phyloP scores from a whole-genome alignment of 2,329 filamentous ascomycete genomes.

The Monosporascus sp. region DNA sequence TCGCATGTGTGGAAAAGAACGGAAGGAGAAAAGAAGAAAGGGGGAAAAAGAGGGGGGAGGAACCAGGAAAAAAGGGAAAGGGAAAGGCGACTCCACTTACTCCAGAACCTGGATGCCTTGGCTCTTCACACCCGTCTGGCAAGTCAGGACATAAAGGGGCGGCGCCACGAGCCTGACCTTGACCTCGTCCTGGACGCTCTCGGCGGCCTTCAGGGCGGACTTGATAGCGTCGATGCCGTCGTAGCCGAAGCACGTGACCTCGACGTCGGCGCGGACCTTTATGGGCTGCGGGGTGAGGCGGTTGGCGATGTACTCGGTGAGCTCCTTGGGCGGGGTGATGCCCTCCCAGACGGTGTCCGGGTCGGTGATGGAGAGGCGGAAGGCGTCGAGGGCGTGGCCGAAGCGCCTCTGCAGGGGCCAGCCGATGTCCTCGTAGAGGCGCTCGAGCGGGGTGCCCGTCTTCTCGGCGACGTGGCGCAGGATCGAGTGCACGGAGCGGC shows the following conservation, averaged over 20 bases:
- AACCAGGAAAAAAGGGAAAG: not conserved
- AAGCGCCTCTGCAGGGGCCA: conserved; percentile 99
- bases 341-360: conserved; percentile 82
- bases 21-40: not conserved
- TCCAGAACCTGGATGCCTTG: conserved; percentile 79
- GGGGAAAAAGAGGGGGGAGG: too few relatives aligned
- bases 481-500: conserved; percentile 98
- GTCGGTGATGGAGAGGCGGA: conserved; percentile 97
- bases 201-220: conserved; percentile 81
- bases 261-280: conserved; percentile 95
- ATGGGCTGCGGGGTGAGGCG: conserved; percentile 96
- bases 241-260: conserved; percentile 92
- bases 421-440: conserved; percentile 86
- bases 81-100: conserved; percentile 4
- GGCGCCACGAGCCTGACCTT: conserved; percentile 98
- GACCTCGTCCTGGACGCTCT: conserved; percentile 93
- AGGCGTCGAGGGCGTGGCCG: conserved; percentile 93
- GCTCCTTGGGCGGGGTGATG: conserved; percentile 78
- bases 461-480: conserved; percentile 99
- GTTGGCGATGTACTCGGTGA: conserved; percentile 95
- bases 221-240: conserved; percentile 99
- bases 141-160: conserved; percentile 92
- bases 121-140: conserved; percentile 89
- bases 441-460: conserved; percentile 88
- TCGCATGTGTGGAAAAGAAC: not conserved